Evolutionary conservation across 805 yeast genomes (phyloP).

Genomic region (Candida tallmaniae): DNA sequence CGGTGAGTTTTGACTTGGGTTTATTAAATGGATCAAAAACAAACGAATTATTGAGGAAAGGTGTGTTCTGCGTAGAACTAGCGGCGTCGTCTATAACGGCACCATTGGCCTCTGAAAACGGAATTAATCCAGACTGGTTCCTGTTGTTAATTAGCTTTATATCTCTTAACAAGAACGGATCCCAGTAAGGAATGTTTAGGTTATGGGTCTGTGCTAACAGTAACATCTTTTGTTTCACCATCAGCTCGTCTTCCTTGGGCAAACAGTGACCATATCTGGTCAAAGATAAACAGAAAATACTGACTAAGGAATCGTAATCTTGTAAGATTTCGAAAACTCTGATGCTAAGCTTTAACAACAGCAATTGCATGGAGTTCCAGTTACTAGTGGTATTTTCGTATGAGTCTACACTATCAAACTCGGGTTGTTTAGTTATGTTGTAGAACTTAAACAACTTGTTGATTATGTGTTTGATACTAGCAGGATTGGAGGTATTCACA

Average conservation of each 20-base stretch:
- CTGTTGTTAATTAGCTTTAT: slow-evolving; percentile 29
- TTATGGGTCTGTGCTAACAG: slow-evolving; percentile 17
- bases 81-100: slow-evolving; percentile 4
- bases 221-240: slow-evolving; percentile 31
- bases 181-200: slow-evolving; percentile 58
- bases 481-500: not conserved
- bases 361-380: slow-evolving; percentile 59
- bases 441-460: slow-evolving; percentile 44
- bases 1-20: slow-evolving; percentile 25
- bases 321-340: slow-evolving; percentile 48
- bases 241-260: slow-evolving; percentile 53
- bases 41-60: slow-evolving; percentile 1
- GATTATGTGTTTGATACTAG: slow-evolving; percentile 5
- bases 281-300: slow-evolving; percentile 51
- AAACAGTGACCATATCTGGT: slow-evolving; percentile 53
- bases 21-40: slow-evolving; percentile 49
- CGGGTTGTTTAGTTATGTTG: slow-evolving; percentile 43
- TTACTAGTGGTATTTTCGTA: slow-evolving; percentile 15
- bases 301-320: slow-evolving; percentile 35
- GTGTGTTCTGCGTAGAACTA: slow-evolving; percentile 7
- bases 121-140: slow-evolving; percentile 38
- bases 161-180: slow-evolving; percentile 58
- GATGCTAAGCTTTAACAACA: slow-evolving; percentile 48
- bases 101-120: slow-evolving; percentile 18
- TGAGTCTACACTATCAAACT: slow-evolving; percentile 19